These are phyloP conservation scores for Phytophthora pisi DNA, from an alignment of 352 stramenopile genomes.

Conservation along the genomic window DNA sequence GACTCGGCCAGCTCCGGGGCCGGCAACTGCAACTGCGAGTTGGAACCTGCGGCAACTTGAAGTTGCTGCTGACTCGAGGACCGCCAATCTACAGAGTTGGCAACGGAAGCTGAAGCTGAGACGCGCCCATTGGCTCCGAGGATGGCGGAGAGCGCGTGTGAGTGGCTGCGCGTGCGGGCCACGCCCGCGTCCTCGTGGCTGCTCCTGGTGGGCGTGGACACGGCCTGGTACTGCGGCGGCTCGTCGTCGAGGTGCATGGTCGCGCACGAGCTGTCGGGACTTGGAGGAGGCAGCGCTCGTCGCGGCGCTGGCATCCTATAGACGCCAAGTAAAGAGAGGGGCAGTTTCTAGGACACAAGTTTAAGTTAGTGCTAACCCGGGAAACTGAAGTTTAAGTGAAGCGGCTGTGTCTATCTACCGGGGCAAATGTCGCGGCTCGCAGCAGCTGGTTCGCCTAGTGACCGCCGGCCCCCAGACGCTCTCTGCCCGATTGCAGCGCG, in stretches of 20 bases:
- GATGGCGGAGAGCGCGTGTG: constrained; percentile 52
- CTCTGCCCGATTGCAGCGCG: constrained; percentile 1
- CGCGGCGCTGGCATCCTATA: constrained; percentile 25
- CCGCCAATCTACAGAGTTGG: constrained; percentile 22
- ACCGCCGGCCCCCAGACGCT: not conserved
- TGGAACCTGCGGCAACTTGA: constrained; percentile 9
- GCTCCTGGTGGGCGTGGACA: constrained; percentile 33
- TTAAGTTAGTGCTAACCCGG: not conserved
- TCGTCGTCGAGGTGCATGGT: not conserved
- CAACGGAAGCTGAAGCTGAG: constrained; percentile 9
- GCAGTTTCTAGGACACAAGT: not conserved
- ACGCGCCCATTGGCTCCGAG: constrained; percentile 34
- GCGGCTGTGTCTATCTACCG: not conserved
- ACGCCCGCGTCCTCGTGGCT: constrained; percentile 16
- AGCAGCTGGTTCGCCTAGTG: constrained; percentile 7
- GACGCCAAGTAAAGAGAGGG: constrained; percentile 19
- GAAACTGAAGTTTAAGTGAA: not conserved
- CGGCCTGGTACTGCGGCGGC: constrained; percentile 42
- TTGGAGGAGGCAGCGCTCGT: constrained; percentile 30
- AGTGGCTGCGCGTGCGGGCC: constrained; percentile 40
- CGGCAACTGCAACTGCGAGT: constrained; percentile 7
- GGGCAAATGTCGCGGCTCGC: not conserved
- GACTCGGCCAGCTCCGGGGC: constrained; percentile 20
- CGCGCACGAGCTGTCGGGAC: constrained; percentile 4
- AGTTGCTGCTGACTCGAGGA: constrained; percentile 33